Evolutionary conservation across 2,329 filamentous ascomycete genomes (phyloP).

Genomic region (Triangularia verruculosa): DNA sequence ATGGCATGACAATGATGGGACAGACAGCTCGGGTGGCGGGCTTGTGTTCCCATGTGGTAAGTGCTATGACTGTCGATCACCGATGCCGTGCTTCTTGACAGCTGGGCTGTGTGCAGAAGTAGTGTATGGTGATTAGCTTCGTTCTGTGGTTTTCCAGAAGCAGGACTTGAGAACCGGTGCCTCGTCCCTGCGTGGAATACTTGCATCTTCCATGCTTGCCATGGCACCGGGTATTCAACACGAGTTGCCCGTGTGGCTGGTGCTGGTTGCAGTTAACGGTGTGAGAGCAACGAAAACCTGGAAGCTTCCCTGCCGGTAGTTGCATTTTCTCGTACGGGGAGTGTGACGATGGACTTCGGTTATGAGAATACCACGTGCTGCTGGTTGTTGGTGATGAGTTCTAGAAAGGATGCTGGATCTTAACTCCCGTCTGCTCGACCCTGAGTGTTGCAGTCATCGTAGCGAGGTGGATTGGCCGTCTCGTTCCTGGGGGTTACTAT

Average conservation of each 20-base stretch:
- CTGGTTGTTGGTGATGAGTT: not conserved
- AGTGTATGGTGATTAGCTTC: too few relatives aligned
- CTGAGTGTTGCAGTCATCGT: too few relatives aligned
- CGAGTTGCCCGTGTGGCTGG: not conserved
- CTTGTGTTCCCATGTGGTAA: not conserved
- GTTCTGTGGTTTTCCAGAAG: not conserved
- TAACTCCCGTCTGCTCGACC: too few relatives aligned
- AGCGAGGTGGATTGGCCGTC: too few relatives aligned
- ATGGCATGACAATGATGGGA: not conserved
- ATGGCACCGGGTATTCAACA: too few relatives aligned
- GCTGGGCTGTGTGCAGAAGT: too few relatives aligned
- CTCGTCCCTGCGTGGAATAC: not conserved
- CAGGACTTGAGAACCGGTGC: not conserved
- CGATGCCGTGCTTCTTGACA: not conserved
- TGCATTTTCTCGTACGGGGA: not conserved
- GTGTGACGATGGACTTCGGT: too few relatives aligned
- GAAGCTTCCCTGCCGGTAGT: not conserved
- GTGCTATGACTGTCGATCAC: not conserved
- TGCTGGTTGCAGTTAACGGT: not conserved
- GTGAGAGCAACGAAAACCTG: not conserved
- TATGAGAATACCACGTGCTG: not conserved
- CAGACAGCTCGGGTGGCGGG: too few relatives aligned
- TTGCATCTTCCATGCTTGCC: not conserved
- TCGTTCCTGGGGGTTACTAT: too few relatives aligned
- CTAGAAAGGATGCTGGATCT: too few relatives aligned